Evolutionary conservation across 345 rosid species (phyloP), one percentile per base, ranked within the genome.

Genomic region (Eucalyptus curtisii): DNA sequence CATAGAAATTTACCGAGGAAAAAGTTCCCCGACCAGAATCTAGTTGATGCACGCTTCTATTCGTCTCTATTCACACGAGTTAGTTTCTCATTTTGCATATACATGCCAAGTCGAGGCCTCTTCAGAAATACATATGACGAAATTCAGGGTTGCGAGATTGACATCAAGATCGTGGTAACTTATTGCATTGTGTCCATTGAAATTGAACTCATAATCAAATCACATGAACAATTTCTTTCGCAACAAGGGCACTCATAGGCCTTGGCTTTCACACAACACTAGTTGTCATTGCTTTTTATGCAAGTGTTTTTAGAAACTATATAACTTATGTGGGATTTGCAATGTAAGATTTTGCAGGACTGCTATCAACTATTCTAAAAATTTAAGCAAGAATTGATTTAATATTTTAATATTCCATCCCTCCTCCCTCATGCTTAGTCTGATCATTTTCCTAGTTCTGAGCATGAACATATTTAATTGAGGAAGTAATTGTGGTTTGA

Each of bases 261-360:
- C 66, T 12, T 27, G 66, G 13, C 66, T 5, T 27, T 59, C 31
- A 2, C n/a, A 11, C 31, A 59, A 27, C 66, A 12, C 31, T 59
- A 16, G 11, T 30, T 3, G 15, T 27, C 31, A 12, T 59, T 25
- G 10, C 79, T 66, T 31, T 31, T 31, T 31, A 68, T 68, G 31
- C 20, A 8, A 16, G 24, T 68, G 42, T 8, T 66, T 31, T 16
- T 71, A 19, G 40, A 71, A 37, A 13, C 8, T 13, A 9, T 55
- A 19, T 37, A 13, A 17, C 80, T 68, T 68, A 9, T 5, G 17
- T 64, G 80, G 16, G 11, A 66, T n/a, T 7, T 5, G 4, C 2
- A 1, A 52, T 19, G 10, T 2, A 52, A 7, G 57, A 4, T 52
- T 52, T 52, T 52, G 24, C 0, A 52, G 2, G 10, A 19, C 0